phyloP scores from a whole-genome alignment of 2,329 filamentous ascomycete genomes.

The Cryphonectria radicalis region DNA sequence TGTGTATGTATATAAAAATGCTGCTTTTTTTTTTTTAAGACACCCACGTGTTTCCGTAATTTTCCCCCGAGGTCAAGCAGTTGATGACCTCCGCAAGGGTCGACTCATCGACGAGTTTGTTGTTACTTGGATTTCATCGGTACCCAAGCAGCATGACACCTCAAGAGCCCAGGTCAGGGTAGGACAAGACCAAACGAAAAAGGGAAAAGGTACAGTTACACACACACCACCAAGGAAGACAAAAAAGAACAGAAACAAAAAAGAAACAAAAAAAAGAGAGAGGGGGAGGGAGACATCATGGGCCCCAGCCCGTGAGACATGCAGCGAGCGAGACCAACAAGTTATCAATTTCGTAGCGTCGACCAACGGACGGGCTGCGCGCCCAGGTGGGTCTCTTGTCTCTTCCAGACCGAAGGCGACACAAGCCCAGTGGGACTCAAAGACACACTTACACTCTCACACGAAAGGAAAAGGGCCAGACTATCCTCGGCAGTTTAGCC shows the following conservation, averaged over 20 bases:
- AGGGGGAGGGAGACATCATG: slow-evolving; percentile 13
- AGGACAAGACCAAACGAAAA: background rate
- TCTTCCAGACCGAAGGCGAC: background rate
- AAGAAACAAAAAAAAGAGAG: slow-evolving; percentile 3
- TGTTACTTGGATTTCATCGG: background rate
- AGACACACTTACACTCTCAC: background rate
- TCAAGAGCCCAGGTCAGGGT: background rate
- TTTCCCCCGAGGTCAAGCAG: slow-evolving; percentile 19
- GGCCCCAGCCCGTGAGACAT: slow-evolving; percentile 14
- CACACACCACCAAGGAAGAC: background rate
- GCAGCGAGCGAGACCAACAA: slow-evolving; percentile 11
- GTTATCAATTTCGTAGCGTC: slow-evolving; percentile 10
- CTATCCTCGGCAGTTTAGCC: background rate
- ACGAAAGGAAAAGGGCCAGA: background rate
- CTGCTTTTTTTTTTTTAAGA: too few species aligned
- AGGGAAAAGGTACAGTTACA: background rate
- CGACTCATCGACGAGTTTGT: slow-evolving; percentile 15
- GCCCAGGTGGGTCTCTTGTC: background rate
- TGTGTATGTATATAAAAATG: too few species aligned
- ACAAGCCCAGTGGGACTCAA: background rate
- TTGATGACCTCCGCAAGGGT: slow-evolving; percentile 6
- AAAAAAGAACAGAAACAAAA: background rate
- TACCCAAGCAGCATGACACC: slow-evolving; percentile 9
- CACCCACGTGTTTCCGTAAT: background rate
- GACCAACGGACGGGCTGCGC: background rate